Evolutionary conservation across 768 basidiomycete species (phyloP).

Genomic region (Leucosporidium yakuticum): DNA sequence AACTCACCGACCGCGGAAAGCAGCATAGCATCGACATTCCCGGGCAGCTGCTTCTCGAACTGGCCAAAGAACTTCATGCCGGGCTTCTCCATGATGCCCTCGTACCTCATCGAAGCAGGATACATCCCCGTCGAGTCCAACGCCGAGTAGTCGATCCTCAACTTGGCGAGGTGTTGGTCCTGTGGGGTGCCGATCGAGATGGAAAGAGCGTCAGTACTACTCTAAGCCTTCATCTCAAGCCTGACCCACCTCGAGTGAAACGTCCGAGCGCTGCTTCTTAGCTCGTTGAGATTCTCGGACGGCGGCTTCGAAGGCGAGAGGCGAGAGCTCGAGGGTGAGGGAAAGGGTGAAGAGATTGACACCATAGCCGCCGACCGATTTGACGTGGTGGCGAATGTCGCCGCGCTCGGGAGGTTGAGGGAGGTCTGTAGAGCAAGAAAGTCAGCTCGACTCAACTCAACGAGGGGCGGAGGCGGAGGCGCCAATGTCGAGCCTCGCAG

Average conservation of each 20-base stretch:
- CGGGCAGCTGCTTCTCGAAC: conserved; percentile 69
- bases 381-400: conserved; percentile 72
- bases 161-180: conserved; percentile 34
- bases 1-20: conserved; percentile 22
- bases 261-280: conserved; percentile 39
- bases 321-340: conserved; percentile 59
- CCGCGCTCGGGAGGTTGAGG: conserved; percentile 65
- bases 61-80: conserved; percentile 68
- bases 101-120: conserved; percentile 58
- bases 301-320: conserved; percentile 27
- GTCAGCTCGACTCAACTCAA: not conserved
- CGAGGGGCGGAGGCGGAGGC: too few relatives aligned
- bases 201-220: too few relatives aligned
- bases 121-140: conserved; percentile 79
- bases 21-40: conserved; percentile 51
- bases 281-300: conserved; percentile 18
- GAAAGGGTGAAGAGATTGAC: conserved; percentile 66
- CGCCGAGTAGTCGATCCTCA: conserved; percentile 66
- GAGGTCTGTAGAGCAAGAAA: conserved; percentile 15
- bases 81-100: conserved; percentile 46
- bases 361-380: conserved; percentile 62
- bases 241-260: conserved; percentile 17
- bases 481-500: not conserved
- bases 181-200: too few relatives aligned
- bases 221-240: too few relatives aligned